Evolutionary conservation across 139 green algal species (phyloP).

Genomic region (Tetraselmis striata): DNA sequence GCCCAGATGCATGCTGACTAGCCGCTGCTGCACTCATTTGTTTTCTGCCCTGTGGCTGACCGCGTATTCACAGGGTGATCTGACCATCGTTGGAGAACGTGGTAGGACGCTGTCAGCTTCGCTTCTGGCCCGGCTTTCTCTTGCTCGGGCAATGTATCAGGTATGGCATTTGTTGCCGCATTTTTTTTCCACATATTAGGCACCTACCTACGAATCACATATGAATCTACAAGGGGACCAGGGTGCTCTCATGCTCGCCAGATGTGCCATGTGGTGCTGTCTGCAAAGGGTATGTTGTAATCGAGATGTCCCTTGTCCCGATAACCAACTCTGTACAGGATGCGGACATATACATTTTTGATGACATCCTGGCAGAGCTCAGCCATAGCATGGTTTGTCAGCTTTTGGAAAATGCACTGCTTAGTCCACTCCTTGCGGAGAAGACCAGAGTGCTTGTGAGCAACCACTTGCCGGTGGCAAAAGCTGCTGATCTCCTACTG

Average conservation of each 20-base stretch:
- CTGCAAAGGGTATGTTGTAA: too few species aligned
- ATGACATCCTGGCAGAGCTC: neutral
- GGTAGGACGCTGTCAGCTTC: neutral
- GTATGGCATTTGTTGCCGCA: too few species aligned
- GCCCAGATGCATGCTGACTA: neutral
- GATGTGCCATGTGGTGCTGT: too few species aligned
- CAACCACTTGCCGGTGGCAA: neutral
- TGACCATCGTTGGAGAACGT: neutral
- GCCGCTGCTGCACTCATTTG: neutral
- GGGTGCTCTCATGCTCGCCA: too few species aligned
- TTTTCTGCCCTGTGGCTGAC: too few species aligned
- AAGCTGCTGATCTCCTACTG: neutral
- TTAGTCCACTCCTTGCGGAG: neutral
- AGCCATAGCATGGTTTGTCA: neutral
- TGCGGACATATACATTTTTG: neutral
- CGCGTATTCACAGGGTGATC: neutral
- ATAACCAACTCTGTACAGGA: too few species aligned
- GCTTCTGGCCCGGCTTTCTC: neutral
- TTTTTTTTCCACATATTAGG: too few species aligned
- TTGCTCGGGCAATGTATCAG: neutral
- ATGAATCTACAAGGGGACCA: too few species aligned
- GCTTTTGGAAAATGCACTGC: neutral
- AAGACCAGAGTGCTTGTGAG: neutral
- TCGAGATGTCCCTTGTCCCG: too few species aligned
- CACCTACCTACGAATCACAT: too few species aligned